Evolutionary conservation across 805 yeast species (phyloP).

Genomic region (Ogataea haglerorum): DNA sequence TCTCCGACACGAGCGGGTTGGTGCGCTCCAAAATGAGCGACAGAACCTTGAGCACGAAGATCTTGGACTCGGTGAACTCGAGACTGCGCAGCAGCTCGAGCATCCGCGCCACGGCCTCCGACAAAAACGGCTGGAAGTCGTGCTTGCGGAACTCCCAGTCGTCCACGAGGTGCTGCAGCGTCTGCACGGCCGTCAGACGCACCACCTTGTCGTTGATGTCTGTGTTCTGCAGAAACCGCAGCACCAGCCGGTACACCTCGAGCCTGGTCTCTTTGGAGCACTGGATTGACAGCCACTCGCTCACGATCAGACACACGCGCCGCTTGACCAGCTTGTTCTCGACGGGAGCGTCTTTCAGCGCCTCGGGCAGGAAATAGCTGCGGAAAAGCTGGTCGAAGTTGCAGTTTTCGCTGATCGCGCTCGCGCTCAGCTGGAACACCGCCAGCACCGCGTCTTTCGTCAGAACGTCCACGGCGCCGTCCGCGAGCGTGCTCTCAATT

Average conservation of each 20-base stretch:
- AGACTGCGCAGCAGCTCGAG: constrained; percentile 49
- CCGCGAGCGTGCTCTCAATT: constrained; percentile 42
- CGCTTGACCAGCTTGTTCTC: constrained; percentile 66
- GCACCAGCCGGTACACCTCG: constrained; percentile 55
- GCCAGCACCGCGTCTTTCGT: constrained; percentile 77
- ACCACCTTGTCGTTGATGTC: constrained; percentile 74
- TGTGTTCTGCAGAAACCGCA: constrained; percentile 39
- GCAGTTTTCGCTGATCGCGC: constrained; percentile 59
- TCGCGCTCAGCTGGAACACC: constrained; percentile 76
- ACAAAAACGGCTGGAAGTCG: constrained; percentile 63
- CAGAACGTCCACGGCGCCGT: constrained; percentile 43
- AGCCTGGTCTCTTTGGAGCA: constrained; percentile 57
- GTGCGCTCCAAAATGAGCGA: constrained; percentile 59
- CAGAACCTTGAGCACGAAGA: constrained; percentile 67
- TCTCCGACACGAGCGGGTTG: constrained; percentile 57
- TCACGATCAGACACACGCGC: constrained; percentile 69
- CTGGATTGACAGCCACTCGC: constrained; percentile 76
- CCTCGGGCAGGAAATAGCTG: constrained; percentile 67
- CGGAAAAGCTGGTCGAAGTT: constrained; percentile 64
- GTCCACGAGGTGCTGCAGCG: constrained; percentile 65
- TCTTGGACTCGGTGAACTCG: constrained; percentile 67
- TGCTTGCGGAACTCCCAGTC: constrained; percentile 82
- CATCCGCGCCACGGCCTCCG: constrained; percentile 46
- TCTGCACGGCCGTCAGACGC: constrained; percentile 65
- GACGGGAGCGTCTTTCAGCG: constrained; percentile 41